Conservation (phyloP, 1,284 basidiomycete genomes). For the Amylostereum areolatum region DNA sequence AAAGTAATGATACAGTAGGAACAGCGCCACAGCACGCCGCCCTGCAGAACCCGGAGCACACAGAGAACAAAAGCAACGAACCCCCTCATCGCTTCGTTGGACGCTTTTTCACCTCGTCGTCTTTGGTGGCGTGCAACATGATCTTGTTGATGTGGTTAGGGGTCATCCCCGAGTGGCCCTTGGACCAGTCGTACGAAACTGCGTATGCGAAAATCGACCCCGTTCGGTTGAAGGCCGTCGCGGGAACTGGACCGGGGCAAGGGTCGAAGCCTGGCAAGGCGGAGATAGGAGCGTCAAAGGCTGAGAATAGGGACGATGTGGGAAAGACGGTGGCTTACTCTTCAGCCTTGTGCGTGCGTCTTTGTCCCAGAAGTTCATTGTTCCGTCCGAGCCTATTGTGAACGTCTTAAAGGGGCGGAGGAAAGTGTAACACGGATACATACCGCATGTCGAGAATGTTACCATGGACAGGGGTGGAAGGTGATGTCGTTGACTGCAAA, state of each 20-base stretch:
- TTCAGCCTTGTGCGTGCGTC: slow-evolving; percentile 86
- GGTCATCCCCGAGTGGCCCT: slow-evolving; percentile 83
- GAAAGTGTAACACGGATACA: slow-evolving; percentile 20
- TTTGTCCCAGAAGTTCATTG: slow-evolving; percentile 88
- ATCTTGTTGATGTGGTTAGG: slow-evolving; percentile 79
- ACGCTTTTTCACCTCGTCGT: slow-evolving; percentile 81
- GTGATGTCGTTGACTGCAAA: slow-evolving; percentile 90
- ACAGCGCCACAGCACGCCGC: too few species aligned
- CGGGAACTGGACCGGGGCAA: slow-evolving; percentile 61
- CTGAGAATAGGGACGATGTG: background rate
- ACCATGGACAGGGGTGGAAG: slow-evolving; percentile 89
- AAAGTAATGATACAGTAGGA: too few species aligned
- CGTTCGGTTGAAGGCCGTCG: slow-evolving; percentile 78
- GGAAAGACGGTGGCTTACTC: slow-evolving; percentile 41
- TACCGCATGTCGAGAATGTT: slow-evolving; percentile 93
- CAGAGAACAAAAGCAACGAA: too few species aligned
- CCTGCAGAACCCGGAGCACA: too few species aligned
- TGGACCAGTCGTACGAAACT: slow-evolving; percentile 87
- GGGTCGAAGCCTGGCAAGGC: slow-evolving; percentile 59
- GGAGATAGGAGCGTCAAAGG: background rate
- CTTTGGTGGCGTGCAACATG: slow-evolving; percentile 87
- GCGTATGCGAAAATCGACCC: slow-evolving; percentile 90
- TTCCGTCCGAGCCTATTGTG: slow-evolving; percentile 63
- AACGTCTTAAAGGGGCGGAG: background rate
- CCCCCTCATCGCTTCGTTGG: slow-evolving; percentile 30